Percentiles rank a stretch among this genome's conserved stretches.
phyloP scores from a whole-genome alignment of 75 land plant genomes.

The Azolla pinnata region DNA sequence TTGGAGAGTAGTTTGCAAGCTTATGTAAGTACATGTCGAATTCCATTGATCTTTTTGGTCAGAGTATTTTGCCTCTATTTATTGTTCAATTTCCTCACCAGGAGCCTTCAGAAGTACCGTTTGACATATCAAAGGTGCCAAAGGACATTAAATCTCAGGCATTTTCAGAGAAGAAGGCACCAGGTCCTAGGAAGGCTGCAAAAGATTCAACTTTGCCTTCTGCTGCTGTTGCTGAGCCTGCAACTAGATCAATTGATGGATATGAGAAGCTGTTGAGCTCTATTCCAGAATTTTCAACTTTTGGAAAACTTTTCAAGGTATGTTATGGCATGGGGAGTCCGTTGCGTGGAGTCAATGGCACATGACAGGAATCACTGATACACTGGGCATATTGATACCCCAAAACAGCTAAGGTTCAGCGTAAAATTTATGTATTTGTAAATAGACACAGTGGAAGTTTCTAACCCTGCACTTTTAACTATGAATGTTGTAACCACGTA shows the following conservation, averaged over 20 bases:
- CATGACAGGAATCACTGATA: too few relatives aligned
- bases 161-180: slow-evolving; percentile 78
- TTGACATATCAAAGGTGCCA: slow-evolving; percentile 65
- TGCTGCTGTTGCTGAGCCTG: slow-evolving; percentile 33
- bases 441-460: too few relatives aligned
- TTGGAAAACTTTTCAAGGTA: slow-evolving; percentile 96
- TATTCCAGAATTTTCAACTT: slow-evolving; percentile 68
- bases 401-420: too few relatives aligned
- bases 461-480: too few relatives aligned
- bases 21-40: slow-evolving; percentile 55
- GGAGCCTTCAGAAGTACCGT: slow-evolving; percentile 80
- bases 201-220: slow-evolving; percentile 16
- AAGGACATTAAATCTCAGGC: slow-evolving; percentile 71
- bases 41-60: slow-evolving; percentile 1
- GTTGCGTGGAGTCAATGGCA: too few relatives aligned
- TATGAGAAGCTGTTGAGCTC: slow-evolving; percentile 77
- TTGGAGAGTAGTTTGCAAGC: slow-evolving; percentile 73
- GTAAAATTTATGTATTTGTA: too few relatives aligned
- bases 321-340: too few relatives aligned
- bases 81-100: slow-evolving; percentile 19
- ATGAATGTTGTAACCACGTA: too few relatives aligned
- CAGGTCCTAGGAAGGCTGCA: slow-evolving; percentile 66
- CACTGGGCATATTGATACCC: too few relatives aligned
- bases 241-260: slow-evolving; percentile 41
- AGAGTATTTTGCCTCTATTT: background rate